Evolutionary conservation across 371 early-diverging fungal genomes (phyloP).

Genomic region (Syncephalastrum racemosum): DNA sequence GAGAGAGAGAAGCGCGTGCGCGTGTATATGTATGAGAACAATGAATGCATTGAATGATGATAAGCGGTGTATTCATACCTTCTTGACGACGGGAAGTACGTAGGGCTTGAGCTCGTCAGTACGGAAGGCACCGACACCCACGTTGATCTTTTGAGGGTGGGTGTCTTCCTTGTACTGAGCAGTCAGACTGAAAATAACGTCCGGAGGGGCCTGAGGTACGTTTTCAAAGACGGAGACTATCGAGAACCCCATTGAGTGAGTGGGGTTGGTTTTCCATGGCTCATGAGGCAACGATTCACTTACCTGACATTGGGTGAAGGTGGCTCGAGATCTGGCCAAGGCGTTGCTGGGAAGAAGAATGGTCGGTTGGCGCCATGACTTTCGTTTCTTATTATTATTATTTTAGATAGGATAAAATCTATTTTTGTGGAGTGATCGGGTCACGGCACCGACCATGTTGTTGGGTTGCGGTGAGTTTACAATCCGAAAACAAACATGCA

Average conservation of each 20-base stretch:
- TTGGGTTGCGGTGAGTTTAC: no score
- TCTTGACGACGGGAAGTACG: slow-evolving; percentile 91
- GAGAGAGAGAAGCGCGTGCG: neutral
- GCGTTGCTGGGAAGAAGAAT: slow-evolving; percentile 17
- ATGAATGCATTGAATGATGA: neutral
- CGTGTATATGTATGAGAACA: neutral
- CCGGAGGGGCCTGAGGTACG: slow-evolving; percentile 81
- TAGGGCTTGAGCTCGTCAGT: slow-evolving; percentile 92
- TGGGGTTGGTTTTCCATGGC: neutral
- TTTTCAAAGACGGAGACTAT: slow-evolving; percentile 57
- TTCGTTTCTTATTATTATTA: slow-evolving; percentile 5
- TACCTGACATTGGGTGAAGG: slow-evolving; percentile 13
- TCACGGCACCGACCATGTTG: slow-evolving; percentile 2
- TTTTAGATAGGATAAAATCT: slow-evolving; percentile 1
- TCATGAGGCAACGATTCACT: neutral
- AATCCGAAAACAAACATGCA: no score
- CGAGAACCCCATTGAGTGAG: neutral
- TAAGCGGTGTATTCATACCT: slow-evolving; percentile 67
- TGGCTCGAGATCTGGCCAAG: slow-evolving; percentile 21
- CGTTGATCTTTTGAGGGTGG: slow-evolving; percentile 80
- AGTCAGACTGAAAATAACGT: slow-evolving; percentile 88
- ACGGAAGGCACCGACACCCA: slow-evolving; percentile 98
- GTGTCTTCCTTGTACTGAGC: slow-evolving; percentile 82
- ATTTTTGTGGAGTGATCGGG: slow-evolving; percentile 10
- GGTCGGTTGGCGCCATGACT: no score